phyloP scores from a whole-genome alignment of 2,329 filamentous ascomycete genomes.

The Hirsutella thompsonii region DNA sequence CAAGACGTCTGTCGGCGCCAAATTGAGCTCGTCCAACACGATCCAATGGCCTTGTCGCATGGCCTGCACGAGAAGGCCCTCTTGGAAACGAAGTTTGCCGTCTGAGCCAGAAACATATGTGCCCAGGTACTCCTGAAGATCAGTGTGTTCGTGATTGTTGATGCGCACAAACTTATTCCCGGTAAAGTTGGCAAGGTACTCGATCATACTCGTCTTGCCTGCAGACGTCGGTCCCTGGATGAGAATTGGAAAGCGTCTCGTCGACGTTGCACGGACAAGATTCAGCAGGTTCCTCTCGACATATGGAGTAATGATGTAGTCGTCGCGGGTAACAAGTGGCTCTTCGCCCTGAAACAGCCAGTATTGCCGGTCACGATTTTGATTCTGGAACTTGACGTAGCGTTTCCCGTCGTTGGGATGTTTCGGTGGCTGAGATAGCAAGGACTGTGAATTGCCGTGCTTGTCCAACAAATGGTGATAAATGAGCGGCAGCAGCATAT shows the following conservation, averaged over 20 bases:
- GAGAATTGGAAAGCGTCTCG: slow-evolving; percentile 79
- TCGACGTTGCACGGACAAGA: slow-evolving; percentile 84
- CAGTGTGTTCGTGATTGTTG: slow-evolving; percentile 98
- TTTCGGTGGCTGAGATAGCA: slow-evolving; percentile 67
- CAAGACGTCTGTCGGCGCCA: slow-evolving; percentile 92
- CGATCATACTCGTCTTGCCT: slow-evolving; percentile 99
- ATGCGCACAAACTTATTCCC: slow-evolving; percentile 97
- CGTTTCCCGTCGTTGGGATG: slow-evolving; percentile 62
- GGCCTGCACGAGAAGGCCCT: slow-evolving; percentile 85
- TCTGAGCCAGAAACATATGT: slow-evolving; percentile 81
- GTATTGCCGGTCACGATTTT: slow-evolving; percentile 57
- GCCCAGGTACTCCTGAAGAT: slow-evolving; percentile 93
- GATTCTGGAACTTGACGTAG: slow-evolving; percentile 69
- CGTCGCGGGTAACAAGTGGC: slow-evolving; percentile 54
- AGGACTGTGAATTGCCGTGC: slow-evolving; percentile 51
- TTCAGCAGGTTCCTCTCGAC: slow-evolving; percentile 93
- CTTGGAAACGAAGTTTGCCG: slow-evolving; percentile 80
- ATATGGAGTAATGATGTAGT: slow-evolving; percentile 95
- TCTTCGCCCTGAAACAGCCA: slow-evolving; percentile 71
- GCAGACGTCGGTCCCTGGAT: slow-evolving; percentile 95
- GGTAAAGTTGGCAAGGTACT: slow-evolving; percentile 91
- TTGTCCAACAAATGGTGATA: slow-evolving; percentile 65
- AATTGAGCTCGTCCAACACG: slow-evolving; percentile 90
- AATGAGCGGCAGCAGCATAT: slow-evolving; percentile 65
- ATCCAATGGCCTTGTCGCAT: slow-evolving; percentile 94